Evolutionary conservation across 23 red algal species (phyloP).

Genomic region (Chondrus crispus): DNA sequence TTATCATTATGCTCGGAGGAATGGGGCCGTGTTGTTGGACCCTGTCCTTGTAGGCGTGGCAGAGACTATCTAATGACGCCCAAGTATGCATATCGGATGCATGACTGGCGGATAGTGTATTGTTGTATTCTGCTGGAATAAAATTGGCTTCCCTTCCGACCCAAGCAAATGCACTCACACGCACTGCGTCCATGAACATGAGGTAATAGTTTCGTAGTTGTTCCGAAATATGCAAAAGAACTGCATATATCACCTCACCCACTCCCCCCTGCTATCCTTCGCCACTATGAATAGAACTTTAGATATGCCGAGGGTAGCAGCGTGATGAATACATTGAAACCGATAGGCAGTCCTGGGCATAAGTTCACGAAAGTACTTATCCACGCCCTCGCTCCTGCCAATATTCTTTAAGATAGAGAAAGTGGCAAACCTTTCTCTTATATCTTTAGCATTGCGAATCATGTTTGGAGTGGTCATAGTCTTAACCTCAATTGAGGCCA

Average conservation of each 20-base stretch:
- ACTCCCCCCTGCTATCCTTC: not conserved
- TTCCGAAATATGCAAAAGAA: not conserved
- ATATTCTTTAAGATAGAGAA: not conserved
- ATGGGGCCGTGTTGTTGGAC: not conserved
- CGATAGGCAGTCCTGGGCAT: not conserved
- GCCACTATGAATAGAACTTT: not conserved
- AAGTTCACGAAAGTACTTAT: not conserved
- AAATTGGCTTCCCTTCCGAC: not conserved
- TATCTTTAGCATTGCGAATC: not conserved
- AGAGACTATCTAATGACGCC: not conserved
- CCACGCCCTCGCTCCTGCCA: not conserved
- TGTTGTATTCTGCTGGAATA: not conserved
- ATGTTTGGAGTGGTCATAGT: not conserved
- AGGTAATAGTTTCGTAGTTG: not conserved
- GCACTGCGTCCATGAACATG: not conserved
- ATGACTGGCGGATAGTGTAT: not conserved
- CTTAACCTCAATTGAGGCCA: constrained; percentile 4
- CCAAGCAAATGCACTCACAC: not conserved
- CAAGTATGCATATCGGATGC: not conserved
- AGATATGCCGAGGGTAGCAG: not conserved
- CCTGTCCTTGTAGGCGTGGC: not conserved
- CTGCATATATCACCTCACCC: not conserved
- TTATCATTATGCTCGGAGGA: not conserved
- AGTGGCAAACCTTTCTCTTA: not conserved
- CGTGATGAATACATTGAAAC: not conserved